Evolutionary conservation across 192 early-diverging fungal genomes (phyloP).

Genomic region (Lobosporangium transversale): DNA sequence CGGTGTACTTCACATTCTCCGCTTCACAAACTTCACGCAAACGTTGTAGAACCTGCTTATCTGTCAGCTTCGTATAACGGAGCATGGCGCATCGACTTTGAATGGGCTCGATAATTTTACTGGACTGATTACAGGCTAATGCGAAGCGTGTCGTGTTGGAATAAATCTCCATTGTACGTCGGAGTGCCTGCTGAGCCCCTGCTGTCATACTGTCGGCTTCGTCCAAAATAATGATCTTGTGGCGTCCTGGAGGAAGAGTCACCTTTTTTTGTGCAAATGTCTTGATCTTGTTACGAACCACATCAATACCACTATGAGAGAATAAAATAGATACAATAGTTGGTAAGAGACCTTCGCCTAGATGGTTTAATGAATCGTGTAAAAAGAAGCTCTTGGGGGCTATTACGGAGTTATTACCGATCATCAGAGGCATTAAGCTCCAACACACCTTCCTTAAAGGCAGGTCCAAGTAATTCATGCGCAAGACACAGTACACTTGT

Average conservation of each 20-base stretch:
- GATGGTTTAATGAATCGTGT: too few species aligned
- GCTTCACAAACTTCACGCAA: conserved; percentile 83
- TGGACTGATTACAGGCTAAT: conserved; percentile 94
- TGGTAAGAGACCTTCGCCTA: too few species aligned
- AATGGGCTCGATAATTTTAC: conserved; percentile 98
- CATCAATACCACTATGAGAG: conserved; percentile 86
- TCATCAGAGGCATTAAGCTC: conserved; percentile 99
- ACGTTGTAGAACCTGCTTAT: conserved; percentile 82
- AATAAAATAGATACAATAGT: too few species aligned
- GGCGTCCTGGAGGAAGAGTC: conserved; percentile 85
- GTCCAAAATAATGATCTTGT: conserved; percentile 95
- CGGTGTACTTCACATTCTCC: conserved; percentile 85
- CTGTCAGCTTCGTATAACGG: conserved; percentile 82
- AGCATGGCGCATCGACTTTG: conserved; percentile 95
- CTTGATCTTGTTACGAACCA: conserved; percentile 96
- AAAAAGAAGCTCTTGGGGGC: too few species aligned
- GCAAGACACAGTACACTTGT: conserved; percentile 95
- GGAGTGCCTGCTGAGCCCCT: conserved; percentile 96
- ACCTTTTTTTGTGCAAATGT: conserved; percentile 99
- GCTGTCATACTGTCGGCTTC: conserved; percentile 99
- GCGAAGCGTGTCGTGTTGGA: conserved; percentile 96
- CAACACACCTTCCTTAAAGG: conserved; percentile 92
- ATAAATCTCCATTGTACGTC: conserved; percentile 98
- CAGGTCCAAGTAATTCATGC: conserved; percentile 83
- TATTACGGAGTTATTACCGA: conserved; percentile 60